Base-by-base conservation (phyloP, 1,284 basidiomycete species). In the Butyriboletus appendiculatus region DNA sequence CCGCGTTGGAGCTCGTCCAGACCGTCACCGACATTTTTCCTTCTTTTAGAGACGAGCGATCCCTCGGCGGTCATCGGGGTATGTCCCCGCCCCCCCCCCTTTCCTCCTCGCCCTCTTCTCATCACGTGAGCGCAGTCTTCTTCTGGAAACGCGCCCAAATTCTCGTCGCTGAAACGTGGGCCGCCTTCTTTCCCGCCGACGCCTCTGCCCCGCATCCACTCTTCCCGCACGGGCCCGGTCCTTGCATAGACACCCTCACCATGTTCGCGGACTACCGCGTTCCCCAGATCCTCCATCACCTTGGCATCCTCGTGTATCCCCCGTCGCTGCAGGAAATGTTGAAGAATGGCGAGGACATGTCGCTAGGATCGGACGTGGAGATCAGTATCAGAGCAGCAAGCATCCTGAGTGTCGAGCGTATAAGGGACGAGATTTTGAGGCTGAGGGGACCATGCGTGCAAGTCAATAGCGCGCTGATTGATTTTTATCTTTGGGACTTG, bases 191-290 rank as follows among this genome's bases (percentile, higher is more conserved):
- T 67, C 88, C 87, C 4, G 65, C 75, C 2, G 59, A 68, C 14
- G 53, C 76, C 2, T 61, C 73, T 0, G 54, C 63, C 16, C 59
- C 66, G 0, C 90, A 92, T 67, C 90, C 88, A 5, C 74, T 92
- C 41, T 89, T 90, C 68, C 86, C 85, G 9, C 72, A 76, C 14
- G 48, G 62, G 12, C 63, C 64, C 16, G 87, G 86, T 5, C 75
- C 87, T 26, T 70, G 73, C 38, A 87, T 89, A 53, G 75, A 80
- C 46, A 73, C 84, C 46, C 77, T 93, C 11, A 92, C 90, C 15
- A 93, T 92, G 91, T 93, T 93, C 68, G 89, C 91, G 5, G 91
- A 93, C 73, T 93, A 93, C 69, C 84, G 90, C 41, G 88, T 93
- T 8, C 91, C 90, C 4, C 91, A 93, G 67, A 89, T 93, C 54